A percentile compares a stretch with the other conserved stretches of the same genome.
phyloP scores from a whole-genome alignment of 495 filamentous ascomycete species.

The Aspergillus bertholletiae region DNA sequence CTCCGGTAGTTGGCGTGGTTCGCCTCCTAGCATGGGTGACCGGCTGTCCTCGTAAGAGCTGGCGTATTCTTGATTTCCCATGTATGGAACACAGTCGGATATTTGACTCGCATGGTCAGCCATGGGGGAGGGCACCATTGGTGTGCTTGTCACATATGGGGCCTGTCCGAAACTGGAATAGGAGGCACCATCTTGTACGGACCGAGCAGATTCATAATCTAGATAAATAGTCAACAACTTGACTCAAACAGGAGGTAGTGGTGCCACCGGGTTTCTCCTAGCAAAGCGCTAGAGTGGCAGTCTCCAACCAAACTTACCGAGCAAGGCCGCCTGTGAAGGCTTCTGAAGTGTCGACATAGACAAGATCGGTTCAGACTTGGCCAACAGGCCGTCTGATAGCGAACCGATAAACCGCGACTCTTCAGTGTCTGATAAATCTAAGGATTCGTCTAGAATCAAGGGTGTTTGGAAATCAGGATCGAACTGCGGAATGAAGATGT shows the following conservation, averaged over 20 bases:
- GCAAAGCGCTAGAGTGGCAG: neutral
- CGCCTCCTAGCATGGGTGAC: conserved; percentile 34
- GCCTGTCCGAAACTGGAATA: conserved; percentile 42
- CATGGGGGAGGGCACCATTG: conserved; percentile 44
- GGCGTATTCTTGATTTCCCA: conserved; percentile 39
- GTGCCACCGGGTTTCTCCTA: neutral
- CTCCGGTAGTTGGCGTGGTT: conserved; percentile 45
- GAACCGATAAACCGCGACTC: conserved; percentile 44
- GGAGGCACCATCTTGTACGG: conserved; percentile 43
- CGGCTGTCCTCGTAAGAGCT: conserved; percentile 44
- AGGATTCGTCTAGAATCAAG: conserved; percentile 50
- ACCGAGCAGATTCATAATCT: conserved; percentile 43
- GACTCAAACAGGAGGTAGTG: neutral
- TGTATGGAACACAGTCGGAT: conserved; percentile 44
- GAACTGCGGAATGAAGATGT: conserved; percentile 28
- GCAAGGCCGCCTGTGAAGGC: conserved; percentile 33
- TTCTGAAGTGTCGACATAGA: conserved; percentile 54
- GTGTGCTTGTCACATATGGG: conserved; percentile 39
- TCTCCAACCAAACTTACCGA: conserved; percentile 33
- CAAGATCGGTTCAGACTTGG: conserved; percentile 50
- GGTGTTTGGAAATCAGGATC: conserved; percentile 49
- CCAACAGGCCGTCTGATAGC: conserved; percentile 48
- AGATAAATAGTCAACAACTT: conserved; percentile 9
- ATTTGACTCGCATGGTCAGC: conserved; percentile 45
- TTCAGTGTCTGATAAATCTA: conserved; percentile 50